These are phyloP conservation scores for Centella asiatica DNA, from an alignment of 129 eudicot species.

Conservation along the genomic window DNA sequence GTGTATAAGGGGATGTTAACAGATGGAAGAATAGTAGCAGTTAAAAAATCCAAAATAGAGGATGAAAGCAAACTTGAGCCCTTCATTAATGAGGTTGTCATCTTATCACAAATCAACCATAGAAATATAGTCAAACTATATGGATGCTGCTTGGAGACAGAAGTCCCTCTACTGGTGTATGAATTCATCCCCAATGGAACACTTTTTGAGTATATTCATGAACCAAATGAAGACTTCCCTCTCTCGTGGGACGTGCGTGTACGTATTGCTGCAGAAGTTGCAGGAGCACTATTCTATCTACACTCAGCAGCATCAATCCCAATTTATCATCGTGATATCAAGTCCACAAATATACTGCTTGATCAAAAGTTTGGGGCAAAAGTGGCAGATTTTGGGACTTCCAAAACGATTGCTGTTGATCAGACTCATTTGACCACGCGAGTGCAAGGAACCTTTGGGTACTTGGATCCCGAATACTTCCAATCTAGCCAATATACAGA, in stretches of 20 bases:
- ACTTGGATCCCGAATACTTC: too few species aligned
- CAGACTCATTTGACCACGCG: slow-evolving; percentile 5
- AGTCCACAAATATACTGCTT: slow-evolving; percentile 4
- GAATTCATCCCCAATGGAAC: slow-evolving; percentile 5
- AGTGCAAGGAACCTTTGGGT: too few species aligned
- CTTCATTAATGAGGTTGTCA: slow-evolving; percentile 7
- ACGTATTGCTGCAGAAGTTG: background rate
- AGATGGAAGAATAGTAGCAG: slow-evolving; percentile 8
- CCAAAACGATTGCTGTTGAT: background rate
- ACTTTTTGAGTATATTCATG: slow-evolving; percentile 2
- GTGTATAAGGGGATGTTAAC: too few species aligned
- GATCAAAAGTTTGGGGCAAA: slow-evolving; percentile 1
- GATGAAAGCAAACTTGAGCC: background rate
- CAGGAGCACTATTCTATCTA: background rate
- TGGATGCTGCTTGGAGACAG: too few species aligned
- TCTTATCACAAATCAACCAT: background rate
- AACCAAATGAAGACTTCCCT: background rate
- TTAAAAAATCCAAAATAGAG: background rate
- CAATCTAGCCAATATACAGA: too few species aligned
- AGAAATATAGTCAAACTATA: slow-evolving; percentile 3
- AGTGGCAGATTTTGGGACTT: slow-evolving; percentile 5
- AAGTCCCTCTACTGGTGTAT: too few species aligned
- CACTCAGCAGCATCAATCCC: too few species aligned
- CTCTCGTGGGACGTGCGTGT: background rate
- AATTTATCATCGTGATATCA: slow-evolving; percentile 8